A percentile compares a stretch with the other conserved stretches of the same genome.
Evolutionary conservation across 257 asterid genomes (phyloP).

Genomic region (Solanum tarapatanum): DNA sequence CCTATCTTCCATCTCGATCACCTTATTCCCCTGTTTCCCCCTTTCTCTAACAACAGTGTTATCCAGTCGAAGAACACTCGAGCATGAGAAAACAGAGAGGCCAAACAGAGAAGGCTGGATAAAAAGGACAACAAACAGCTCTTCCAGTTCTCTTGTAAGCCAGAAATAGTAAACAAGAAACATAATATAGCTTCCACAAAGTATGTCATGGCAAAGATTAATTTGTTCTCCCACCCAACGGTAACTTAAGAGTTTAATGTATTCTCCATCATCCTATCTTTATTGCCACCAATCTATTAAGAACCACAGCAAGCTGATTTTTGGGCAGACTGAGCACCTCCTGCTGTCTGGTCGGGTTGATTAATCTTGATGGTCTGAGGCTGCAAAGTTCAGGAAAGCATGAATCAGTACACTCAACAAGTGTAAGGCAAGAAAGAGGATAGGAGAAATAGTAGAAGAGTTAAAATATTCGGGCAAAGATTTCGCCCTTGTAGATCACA

Average conservation of each 20-base stretch:
- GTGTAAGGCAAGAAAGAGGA: not conserved
- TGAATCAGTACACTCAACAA: not conserved
- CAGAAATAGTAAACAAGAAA: not conserved
- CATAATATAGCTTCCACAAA: not conserved
- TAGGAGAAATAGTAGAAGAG: not conserved
- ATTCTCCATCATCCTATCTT: not conserved
- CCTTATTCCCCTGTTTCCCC: not conserved
- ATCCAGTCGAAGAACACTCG: not conserved
- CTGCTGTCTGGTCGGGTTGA: slow-evolving; percentile 19
- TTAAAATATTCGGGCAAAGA: not conserved
- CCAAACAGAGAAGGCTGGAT: not conserved
- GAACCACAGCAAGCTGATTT: slow-evolving; percentile 37
- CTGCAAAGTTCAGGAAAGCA: slow-evolving; percentile 10
- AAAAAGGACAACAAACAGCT: not conserved
- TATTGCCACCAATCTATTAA: not conserved
- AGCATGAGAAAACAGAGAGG: not conserved
- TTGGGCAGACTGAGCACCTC: slow-evolving; percentile 10
- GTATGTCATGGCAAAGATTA: not conserved
- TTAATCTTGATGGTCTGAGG: slow-evolving; percentile 28
- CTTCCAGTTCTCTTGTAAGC: not conserved
- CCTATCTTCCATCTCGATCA: not conserved
- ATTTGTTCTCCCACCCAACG: not conserved
- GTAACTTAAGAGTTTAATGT: not conserved
- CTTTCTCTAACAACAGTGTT: not conserved
- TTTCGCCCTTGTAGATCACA: not conserved